Evolutionary conservation across 208 protist species (phyloP).

Genomic region (Leishmania arabica): DNA sequence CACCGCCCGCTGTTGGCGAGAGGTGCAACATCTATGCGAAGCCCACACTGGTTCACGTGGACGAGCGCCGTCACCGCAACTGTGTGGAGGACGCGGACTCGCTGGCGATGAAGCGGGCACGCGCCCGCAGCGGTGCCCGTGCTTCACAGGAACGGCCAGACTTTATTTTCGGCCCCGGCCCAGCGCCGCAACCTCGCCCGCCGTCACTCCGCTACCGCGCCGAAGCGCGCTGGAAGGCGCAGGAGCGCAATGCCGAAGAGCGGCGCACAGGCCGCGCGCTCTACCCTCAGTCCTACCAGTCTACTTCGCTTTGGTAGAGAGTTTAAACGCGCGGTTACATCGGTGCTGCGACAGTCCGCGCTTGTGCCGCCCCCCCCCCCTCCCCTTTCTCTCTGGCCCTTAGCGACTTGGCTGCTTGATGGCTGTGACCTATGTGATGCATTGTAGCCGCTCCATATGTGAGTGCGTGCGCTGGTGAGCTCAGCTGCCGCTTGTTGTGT

Average conservation of each 20-base stretch:
- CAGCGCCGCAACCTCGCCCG: constrained; percentile 18
- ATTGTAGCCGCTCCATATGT: background rate
- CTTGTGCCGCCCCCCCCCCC: background rate
- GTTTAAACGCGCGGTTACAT: background rate
- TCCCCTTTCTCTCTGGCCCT: background rate
- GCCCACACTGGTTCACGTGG: constrained; percentile 38
- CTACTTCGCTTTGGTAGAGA: constrained; percentile 69
- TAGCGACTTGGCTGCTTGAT: background rate
- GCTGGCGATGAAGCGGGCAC: constrained; percentile 51
- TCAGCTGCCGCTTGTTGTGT: no score
- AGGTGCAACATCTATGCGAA: constrained; percentile 31
- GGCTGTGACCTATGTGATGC: background rate
- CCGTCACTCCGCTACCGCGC: constrained; percentile 43
- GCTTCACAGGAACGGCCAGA: constrained; percentile 35
- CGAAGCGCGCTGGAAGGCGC: constrained; percentile 50
- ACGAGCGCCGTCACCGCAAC: constrained; percentile 18
- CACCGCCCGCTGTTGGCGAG: constrained; percentile 67
- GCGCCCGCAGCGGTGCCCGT: constrained; percentile 31
- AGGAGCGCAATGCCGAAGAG: constrained; percentile 36
- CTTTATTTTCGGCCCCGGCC: constrained; percentile 50
- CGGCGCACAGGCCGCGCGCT: constrained; percentile 61
- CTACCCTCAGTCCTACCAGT: constrained; percentile 47
- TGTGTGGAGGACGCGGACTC: constrained; percentile 47
- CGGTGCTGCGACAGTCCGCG: background rate
- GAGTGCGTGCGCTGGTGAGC: background rate